Conservation (phyloP, 805 yeast genomes). For the Ogataea henricii region DNA sequence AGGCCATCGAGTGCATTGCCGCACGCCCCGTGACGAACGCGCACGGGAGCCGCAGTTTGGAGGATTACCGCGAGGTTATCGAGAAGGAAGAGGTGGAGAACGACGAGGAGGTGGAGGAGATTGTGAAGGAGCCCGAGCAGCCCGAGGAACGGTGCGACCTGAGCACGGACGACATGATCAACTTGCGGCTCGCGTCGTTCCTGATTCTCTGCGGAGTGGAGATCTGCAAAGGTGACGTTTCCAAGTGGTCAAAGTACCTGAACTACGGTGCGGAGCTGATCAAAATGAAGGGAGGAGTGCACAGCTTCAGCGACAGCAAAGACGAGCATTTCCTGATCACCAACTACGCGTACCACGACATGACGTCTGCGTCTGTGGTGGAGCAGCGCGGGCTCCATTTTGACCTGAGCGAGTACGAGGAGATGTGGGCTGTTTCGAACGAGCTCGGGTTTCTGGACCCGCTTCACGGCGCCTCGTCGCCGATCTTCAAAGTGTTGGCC, state of each 20-base stretch:
- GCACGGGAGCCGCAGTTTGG: conserved; percentile 18
- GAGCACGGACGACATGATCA: conserved; percentile 35
- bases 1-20: conserved; percentile 47
- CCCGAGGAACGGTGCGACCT: conserved; percentile 16
- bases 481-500: conserved; percentile 65
- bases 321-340: conserved; percentile 73
- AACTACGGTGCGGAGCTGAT: conserved; percentile 67
- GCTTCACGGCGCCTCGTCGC: conserved; percentile 70
- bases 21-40: conserved; percentile 31
- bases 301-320: conserved; percentile 49
- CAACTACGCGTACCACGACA: conserved; percentile 80
- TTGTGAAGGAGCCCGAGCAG: conserved; percentile 9
- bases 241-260: conserved; percentile 69
- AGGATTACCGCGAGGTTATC: conserved; percentile 24
- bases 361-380: conserved; percentile 61
- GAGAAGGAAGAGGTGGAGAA: conserved; percentile 17
- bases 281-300: conserved; percentile 61
- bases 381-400: conserved; percentile 66
- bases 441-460: conserved; percentile 60
- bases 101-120: conserved; percentile 29
- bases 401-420: conserved; percentile 58
- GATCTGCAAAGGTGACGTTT: conserved; percentile 80
- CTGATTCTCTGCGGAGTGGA: conserved; percentile 77
- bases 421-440: conserved; percentile 42
- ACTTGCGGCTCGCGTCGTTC: conserved; percentile 60